phyloP scores from a whole-genome alignment of 345 rosid genomes.

The Lenwebbia sp. region DNA sequence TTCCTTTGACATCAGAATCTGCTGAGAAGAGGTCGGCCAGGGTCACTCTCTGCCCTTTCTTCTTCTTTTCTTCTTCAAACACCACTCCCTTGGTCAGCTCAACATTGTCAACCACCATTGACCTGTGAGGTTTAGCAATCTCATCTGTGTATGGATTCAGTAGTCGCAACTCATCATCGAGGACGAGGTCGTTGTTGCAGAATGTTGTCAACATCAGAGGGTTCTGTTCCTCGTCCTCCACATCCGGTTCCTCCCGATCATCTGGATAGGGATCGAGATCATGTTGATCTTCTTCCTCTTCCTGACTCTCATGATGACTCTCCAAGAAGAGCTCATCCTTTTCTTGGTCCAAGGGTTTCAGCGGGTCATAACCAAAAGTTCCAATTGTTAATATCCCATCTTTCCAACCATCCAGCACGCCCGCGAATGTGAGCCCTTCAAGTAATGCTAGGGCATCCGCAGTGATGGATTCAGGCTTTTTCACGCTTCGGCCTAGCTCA shows the following conservation, averaged over 20 bases:
- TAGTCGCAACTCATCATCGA: background rate
- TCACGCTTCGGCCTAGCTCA: conserved; percentile 22
- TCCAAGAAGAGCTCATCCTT: background rate
- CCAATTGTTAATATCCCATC: conserved; percentile 83
- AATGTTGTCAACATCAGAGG: conserved; percentile 45
- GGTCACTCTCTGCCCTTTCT: conserved; percentile 46
- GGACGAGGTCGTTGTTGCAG: conserved; percentile 5
- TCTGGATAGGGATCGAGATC: conserved; percentile 6
- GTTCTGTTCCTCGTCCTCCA: conserved; percentile 42
- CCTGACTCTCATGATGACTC: conserved; percentile 7
- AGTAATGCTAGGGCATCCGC: conserved; percentile 10
- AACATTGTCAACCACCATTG: background rate
- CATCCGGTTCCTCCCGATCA: conserved; percentile 3
- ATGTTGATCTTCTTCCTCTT: conserved; percentile 11
- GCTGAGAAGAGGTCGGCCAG: conserved; percentile 74
- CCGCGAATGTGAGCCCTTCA: conserved; percentile 42
- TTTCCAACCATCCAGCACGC: conserved; percentile 64
- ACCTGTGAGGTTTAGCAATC: background rate
- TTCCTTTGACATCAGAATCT: conserved; percentile 24
- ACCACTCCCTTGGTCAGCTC: background rate
- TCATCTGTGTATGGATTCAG: background rate
- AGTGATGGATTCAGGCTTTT: conserved; percentile 22
- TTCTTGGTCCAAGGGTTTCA: conserved; percentile 25
- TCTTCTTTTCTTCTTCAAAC: conserved; percentile 19
- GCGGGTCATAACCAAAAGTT: conserved; percentile 54